phyloP scores from a whole-genome alignment of 176 grass and related monocot species.

The Themeda triandra region DNA sequence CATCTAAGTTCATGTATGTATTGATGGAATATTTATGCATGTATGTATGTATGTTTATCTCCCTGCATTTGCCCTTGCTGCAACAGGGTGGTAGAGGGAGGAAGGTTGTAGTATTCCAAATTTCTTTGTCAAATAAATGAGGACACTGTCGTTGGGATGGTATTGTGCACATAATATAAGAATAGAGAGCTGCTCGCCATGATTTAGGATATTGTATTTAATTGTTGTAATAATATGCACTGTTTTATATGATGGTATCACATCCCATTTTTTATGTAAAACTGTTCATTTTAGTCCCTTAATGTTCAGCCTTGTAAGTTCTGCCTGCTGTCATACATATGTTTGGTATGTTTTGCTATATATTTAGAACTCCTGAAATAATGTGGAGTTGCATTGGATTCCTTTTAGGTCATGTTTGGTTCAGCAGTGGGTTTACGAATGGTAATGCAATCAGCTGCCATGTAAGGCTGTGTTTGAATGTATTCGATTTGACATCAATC shows the following conservation, averaged over 20 bases:
- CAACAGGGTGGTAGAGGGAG: slow-evolving; percentile 8
- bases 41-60: slow-evolving; percentile 20
- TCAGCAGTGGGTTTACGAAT: no score
- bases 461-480: no score
- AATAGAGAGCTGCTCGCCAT: background rate
- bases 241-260: background rate
- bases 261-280: background rate
- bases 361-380: background rate
- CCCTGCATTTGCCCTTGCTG: background rate
- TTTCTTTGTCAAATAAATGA: slow-evolving; percentile 34
- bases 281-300: background rate
- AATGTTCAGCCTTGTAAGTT: background rate
- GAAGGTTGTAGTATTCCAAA: background rate
- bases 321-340: background rate
- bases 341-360: background rate
- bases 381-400: background rate
- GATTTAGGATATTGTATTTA: slow-evolving; percentile 15
- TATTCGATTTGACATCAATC: no score
- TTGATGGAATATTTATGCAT: background rate
- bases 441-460: no score
- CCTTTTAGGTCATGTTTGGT: background rate
- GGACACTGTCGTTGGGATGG: slow-evolving; percentile 2
- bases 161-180: slow-evolving; percentile 18
- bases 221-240: slow-evolving; percentile 28
- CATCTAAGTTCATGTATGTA: slow-evolving; percentile 8